phyloP scores from a whole-genome alignment of 2,329 filamentous ascomycete species.

The Graphilbum fragrans region DNA sequence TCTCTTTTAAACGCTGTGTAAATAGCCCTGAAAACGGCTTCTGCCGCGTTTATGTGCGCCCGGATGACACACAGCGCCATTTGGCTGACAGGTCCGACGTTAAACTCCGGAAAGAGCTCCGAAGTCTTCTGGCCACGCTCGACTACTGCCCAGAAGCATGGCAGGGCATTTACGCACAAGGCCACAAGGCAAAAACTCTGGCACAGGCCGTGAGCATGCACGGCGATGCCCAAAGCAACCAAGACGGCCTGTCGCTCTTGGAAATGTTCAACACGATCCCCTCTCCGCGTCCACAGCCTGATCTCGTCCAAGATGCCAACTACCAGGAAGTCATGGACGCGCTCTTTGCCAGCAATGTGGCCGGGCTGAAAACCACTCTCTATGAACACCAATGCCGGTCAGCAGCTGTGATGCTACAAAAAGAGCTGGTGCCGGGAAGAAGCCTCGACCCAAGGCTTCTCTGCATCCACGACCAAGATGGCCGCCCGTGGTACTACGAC shows the following conservation, averaged over 20 bases:
- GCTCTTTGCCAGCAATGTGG: slow-evolving; percentile 38
- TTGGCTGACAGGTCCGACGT: slow-evolving; percentile 35
- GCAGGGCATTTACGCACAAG: slow-evolving; percentile 27
- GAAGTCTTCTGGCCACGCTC: slow-evolving; percentile 35
- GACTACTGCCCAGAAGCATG: slow-evolving; percentile 45
- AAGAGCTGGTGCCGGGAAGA: slow-evolving; percentile 53
- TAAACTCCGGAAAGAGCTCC: slow-evolving; percentile 31
- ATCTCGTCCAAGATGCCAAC: slow-evolving; percentile 34
- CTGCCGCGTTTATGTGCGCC: slow-evolving; percentile 49
- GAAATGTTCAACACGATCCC: slow-evolving; percentile 63
- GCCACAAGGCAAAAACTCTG: slow-evolving; percentile 2
- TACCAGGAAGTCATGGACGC: slow-evolving; percentile 40
- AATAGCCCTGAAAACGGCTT: slow-evolving; percentile 14
- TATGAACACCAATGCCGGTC: slow-evolving; percentile 74
- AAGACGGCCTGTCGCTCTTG: slow-evolving; percentile 41
- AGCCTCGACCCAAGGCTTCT: slow-evolving; percentile 65
- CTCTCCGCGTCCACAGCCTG: slow-evolving; percentile 49
- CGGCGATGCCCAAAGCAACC: neutral
- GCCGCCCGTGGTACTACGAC: slow-evolving; percentile 57
- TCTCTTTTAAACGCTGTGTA: slow-evolving; percentile 23
- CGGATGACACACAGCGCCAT: slow-evolving; percentile 49
- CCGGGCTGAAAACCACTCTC: slow-evolving; percentile 51
- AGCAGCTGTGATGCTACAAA: slow-evolving; percentile 72
- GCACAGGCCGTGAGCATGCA: slow-evolving; percentile 9
- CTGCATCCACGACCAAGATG: slow-evolving; percentile 44